Evolutionary conservation across 2,329 filamentous ascomycete species (phyloP).

Genomic region (Fusarium goolgardi): DNA sequence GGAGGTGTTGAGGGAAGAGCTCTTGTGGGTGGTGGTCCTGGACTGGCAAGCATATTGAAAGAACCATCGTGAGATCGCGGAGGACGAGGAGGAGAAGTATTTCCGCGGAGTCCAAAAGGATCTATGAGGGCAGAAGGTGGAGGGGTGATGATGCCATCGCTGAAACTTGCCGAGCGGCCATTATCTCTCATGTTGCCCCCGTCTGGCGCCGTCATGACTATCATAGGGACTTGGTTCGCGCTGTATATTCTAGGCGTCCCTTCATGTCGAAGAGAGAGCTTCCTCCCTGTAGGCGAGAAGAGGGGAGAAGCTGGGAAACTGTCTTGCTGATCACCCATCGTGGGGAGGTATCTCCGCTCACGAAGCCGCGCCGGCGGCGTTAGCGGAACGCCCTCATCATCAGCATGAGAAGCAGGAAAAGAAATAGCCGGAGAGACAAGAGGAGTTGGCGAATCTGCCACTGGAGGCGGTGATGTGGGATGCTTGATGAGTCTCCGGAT

Average conservation of each 20-base stretch:
- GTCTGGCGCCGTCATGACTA: constrained; percentile 32
- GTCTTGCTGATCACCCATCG: constrained; percentile 25
- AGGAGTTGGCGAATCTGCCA: constrained; percentile 55
- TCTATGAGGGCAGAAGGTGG: constrained; percentile 12
- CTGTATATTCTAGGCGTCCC: constrained; percentile 28
- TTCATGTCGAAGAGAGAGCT: constrained; percentile 52
- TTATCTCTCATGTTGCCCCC: constrained; percentile 16
- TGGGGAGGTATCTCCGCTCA: constrained; percentile 58
- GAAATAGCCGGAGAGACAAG: constrained; percentile 55
- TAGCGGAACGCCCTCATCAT: constrained; percentile 45
- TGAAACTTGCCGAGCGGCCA: constrained; percentile 6
- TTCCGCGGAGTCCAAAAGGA: constrained; percentile 3
- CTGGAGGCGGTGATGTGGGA: constrained; percentile 40
- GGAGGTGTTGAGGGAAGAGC: constrained; percentile 51
- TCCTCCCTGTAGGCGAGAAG: constrained; percentile 53
- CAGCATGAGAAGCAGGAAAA: constrained; percentile 36
- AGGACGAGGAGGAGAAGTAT: constrained; percentile 29
- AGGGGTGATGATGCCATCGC: constrained; percentile 18
- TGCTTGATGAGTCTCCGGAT: constrained; percentile 36
- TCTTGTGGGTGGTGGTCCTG: constrained; percentile 60
- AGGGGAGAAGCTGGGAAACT: constrained; percentile 55
- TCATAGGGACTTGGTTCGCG: constrained; percentile 31
- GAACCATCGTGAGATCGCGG: constrained; percentile 23
- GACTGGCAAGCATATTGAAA: constrained; percentile 44
- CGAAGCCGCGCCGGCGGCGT: constrained; percentile 62